Evolutionary conservation across 1,284 basidiomycete genomes (phyloP).

Genomic region (Moesziomyces aphidis): DNA sequence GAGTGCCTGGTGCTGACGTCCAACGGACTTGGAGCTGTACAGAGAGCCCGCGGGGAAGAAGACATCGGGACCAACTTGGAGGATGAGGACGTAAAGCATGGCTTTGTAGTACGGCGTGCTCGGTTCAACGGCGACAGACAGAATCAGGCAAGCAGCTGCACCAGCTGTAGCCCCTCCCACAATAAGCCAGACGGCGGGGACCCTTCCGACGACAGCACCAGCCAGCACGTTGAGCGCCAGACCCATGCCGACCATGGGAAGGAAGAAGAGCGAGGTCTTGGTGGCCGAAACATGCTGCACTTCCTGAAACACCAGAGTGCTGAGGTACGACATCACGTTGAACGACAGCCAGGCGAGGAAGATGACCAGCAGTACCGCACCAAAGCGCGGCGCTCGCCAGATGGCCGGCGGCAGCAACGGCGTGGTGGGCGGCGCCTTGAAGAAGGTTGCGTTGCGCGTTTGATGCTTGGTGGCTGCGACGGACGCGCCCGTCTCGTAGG

Average conservation of each 20-base stretch:
- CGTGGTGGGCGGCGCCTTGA: slow-evolving; percentile 34
- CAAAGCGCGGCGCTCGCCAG: slow-evolving; percentile 53
- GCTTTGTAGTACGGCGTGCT: slow-evolving; percentile 79
- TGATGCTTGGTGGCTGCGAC: slow-evolving; percentile 5
- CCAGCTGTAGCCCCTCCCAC: slow-evolving; percentile 71
- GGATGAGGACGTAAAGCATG: slow-evolving; percentile 80
- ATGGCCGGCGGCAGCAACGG: slow-evolving; percentile 59
- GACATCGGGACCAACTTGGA: slow-evolving; percentile 66
- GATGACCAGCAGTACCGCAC: slow-evolving; percentile 76
- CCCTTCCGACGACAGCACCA: slow-evolving; percentile 49
- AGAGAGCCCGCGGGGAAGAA: slow-evolving; percentile 54
- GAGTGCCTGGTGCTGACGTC: slow-evolving; percentile 48
- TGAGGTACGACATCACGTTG: slow-evolving; percentile 61
- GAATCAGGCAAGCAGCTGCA: slow-evolving; percentile 71
- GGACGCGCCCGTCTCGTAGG: slow-evolving; percentile 32
- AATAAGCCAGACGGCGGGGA: slow-evolving; percentile 62
- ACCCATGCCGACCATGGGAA: slow-evolving; percentile 75
- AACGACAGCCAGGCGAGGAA: slow-evolving; percentile 79
- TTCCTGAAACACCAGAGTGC: slow-evolving; percentile 52
- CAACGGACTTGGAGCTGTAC: slow-evolving; percentile 49
- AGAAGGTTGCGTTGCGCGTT: slow-evolving; percentile 71
- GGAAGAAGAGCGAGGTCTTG: slow-evolving; percentile 78
- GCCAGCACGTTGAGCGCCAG: slow-evolving; percentile 62
- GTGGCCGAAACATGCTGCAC: slow-evolving; percentile 72
- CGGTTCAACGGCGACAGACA: slow-evolving; percentile 79